Percentiles rank a stretch among this genome's conserved stretches.
Conservation (phyloP, 768 basidiomycete genomes). For the Epithele typhae region DNA sequence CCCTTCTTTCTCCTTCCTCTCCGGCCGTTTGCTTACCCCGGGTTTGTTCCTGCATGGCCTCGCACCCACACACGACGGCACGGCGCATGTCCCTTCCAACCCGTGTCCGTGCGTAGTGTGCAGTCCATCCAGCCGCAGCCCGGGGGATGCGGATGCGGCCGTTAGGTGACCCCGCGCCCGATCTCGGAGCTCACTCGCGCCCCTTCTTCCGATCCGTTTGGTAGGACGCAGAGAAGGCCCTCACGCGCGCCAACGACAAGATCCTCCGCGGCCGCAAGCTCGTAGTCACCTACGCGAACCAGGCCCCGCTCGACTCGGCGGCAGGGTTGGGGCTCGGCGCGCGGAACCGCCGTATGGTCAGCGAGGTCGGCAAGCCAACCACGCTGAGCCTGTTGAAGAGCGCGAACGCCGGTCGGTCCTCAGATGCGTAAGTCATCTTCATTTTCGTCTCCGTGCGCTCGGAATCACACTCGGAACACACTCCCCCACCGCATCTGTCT, state of each 20-base stretch:
- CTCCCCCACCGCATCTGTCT: no score
- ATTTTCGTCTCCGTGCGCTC: no score
- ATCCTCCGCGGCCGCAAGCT: conserved; percentile 84
- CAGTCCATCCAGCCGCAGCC: conserved; percentile 24
- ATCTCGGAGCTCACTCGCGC: conserved; percentile 3
- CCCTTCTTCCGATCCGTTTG: conserved; percentile 15
- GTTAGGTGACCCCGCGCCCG: not conserved
- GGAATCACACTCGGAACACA: not conserved
- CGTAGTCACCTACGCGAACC: conserved; percentile 88
- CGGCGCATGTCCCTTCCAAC: conserved; percentile 1
- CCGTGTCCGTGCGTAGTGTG: conserved; percentile 2
- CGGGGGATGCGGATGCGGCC: conserved; percentile 19
- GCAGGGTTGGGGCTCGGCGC: conserved; percentile 12
- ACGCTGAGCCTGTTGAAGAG: conserved; percentile 86
- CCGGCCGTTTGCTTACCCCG: conserved; percentile 42
- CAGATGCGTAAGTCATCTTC: conserved; percentile 40
- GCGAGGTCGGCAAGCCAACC: conserved; percentile 69
- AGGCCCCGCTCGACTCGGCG: conserved; percentile 51
- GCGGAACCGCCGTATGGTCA: conserved; percentile 37
- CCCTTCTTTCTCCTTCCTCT: conserved; percentile 13
- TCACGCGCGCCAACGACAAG: conserved; percentile 70
- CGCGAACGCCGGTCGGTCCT: conserved; percentile 39
- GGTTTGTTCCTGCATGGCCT: conserved; percentile 31
- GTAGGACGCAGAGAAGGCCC: conserved; percentile 84
- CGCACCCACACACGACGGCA: conserved; percentile 14